Percentiles rank a stretch among this genome's conserved stretches.
Evolutionary conservation across 352 stramenopile genomes (phyloP).

Genomic region (Pythium rhizo-oryzae): DNA sequence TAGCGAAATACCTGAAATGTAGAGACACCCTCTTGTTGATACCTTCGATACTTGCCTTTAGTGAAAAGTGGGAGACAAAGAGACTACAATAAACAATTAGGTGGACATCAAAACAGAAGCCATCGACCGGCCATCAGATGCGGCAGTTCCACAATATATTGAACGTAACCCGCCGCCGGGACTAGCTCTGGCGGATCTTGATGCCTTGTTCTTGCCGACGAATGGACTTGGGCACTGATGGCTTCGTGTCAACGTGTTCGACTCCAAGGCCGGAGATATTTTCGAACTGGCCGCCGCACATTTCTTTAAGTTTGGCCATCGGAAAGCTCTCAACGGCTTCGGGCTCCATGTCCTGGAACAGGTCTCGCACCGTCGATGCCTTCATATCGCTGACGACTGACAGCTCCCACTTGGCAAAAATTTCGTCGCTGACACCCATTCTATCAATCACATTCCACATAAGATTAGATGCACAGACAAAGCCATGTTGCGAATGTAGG

Average conservation of each 20-base stretch:
- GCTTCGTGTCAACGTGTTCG: conserved; percentile 70
- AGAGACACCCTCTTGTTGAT: not conserved
- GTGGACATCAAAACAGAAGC: not conserved
- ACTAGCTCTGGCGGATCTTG: conserved; percentile 76
- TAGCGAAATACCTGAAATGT: conserved; percentile 27
- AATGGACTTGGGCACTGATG: conserved; percentile 30
- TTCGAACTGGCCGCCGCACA: conserved; percentile 59
- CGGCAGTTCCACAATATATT: not conserved
- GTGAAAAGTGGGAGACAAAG: no score
- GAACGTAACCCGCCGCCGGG: no score
- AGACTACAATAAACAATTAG: not conserved
- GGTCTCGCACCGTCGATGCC: conserved; percentile 49
- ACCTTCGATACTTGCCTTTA: not conserved
- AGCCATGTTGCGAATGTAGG: not conserved
- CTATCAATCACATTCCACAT: conserved; percentile 33
- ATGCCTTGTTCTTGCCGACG: conserved; percentile 84
- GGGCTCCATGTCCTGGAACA: conserved; percentile 69
- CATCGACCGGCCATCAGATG: not conserved
- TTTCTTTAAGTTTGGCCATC: conserved; percentile 64
- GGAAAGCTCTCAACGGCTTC: conserved; percentile 52
- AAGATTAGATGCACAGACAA: conserved; percentile 14
- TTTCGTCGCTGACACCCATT: conserved; percentile 64
- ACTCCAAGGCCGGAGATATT: conserved; percentile 62
- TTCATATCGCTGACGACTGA: conserved; percentile 79
- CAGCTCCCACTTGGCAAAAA: conserved; percentile 76